phyloP scores from a whole-genome alignment of 2,329 filamentous ascomycete species.

The Samsoniella hepiali region DNA sequence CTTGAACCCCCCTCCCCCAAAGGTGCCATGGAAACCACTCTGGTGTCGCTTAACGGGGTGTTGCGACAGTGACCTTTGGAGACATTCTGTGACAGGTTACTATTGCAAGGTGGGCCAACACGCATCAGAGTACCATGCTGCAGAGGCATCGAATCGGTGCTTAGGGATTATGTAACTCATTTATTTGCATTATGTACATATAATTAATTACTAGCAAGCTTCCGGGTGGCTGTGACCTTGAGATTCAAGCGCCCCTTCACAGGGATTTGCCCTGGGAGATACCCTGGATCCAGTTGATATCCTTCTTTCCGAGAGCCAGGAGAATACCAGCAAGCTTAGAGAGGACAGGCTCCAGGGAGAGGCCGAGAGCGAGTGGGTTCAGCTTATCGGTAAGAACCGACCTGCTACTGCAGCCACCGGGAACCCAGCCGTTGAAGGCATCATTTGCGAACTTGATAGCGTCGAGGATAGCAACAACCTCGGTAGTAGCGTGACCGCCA shows the following conservation, averaged over 20 bases:
- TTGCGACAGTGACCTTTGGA: too few species aligned
- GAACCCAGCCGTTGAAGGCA: constrained; percentile 16
- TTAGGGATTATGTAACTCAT: too few species aligned
- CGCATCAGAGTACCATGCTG: too few species aligned
- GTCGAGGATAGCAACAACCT: constrained; percentile 6
- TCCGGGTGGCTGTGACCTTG: too few species aligned
- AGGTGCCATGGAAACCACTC: too few species aligned
- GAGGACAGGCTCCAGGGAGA: constrained; percentile 13
- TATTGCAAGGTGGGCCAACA: too few species aligned
- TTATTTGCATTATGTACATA: too few species aligned
- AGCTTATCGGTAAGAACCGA: constrained; percentile 8
- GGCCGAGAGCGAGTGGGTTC: constrained; percentile 14
- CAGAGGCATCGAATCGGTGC: too few species aligned
- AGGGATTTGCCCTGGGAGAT: not conserved
- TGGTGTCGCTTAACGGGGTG: too few species aligned
- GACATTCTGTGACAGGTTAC: too few species aligned
- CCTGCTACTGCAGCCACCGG: constrained; percentile 4
- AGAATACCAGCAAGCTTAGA: not conserved
- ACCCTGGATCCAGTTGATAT: not conserved
- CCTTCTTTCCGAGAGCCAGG: constrained; percentile 10
- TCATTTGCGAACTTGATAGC: constrained; percentile 6
- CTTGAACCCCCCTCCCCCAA: too few species aligned
- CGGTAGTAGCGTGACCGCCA: constrained; percentile 16
- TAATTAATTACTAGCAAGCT: too few species aligned
- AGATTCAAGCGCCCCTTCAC: not conserved